A percentile compares a stretch with the other conserved stretches of the same genome.
phyloP scores from a whole-genome alignment of 1,284 basidiomycete genomes.

The Fomitopsis pinicola region DNA sequence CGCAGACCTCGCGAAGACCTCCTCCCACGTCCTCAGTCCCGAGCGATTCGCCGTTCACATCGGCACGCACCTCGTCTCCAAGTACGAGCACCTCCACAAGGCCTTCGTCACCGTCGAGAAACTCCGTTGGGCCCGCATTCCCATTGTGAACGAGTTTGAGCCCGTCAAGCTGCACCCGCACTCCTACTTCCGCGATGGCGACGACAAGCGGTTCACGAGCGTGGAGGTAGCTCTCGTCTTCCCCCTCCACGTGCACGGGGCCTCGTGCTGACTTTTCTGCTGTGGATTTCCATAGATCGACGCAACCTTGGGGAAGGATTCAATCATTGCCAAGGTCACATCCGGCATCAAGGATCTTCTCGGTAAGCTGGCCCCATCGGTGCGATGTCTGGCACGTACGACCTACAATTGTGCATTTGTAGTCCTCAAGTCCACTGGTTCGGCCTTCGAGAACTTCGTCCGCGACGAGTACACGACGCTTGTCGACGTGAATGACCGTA shows the following conservation, averaged over 20 bases:
- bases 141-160: conserved; percentile 25
- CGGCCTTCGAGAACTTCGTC: conserved; percentile 80
- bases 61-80: conserved; percentile 79
- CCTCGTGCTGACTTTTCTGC: not conserved
- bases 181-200: conserved; percentile 86
- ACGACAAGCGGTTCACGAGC: conserved; percentile 76
- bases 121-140: conserved; percentile 85
- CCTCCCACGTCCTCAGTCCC: conserved; percentile 78
- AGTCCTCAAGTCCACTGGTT: conserved; percentile 91
- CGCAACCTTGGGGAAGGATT: conserved; percentile 52
- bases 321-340: conserved; percentile 56
- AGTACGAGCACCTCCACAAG: conserved; percentile 78
- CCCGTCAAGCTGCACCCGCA: conserved; percentile 64
- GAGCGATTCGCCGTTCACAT: conserved; percentile 88
- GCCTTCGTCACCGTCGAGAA: conserved; percentile 76
- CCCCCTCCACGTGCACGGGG: not conserved
- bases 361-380: conserved; percentile 35
- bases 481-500: conserved; percentile 76
- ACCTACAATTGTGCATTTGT: not conserved
- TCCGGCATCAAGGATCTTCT: conserved; percentile 77
- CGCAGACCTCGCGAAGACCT: conserved; percentile 81
- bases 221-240: conserved; percentile 48
- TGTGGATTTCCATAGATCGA: conserved; percentile 42
- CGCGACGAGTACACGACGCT: conserved; percentile 90
- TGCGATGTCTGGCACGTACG: not conserved